Percentiles rank a stretch among this genome's conserved stretches.
Evolutionary conservation across 2,329 filamentous ascomycete genomes (phyloP).

Genomic region (Drechslerella stenobrocha): DNA sequence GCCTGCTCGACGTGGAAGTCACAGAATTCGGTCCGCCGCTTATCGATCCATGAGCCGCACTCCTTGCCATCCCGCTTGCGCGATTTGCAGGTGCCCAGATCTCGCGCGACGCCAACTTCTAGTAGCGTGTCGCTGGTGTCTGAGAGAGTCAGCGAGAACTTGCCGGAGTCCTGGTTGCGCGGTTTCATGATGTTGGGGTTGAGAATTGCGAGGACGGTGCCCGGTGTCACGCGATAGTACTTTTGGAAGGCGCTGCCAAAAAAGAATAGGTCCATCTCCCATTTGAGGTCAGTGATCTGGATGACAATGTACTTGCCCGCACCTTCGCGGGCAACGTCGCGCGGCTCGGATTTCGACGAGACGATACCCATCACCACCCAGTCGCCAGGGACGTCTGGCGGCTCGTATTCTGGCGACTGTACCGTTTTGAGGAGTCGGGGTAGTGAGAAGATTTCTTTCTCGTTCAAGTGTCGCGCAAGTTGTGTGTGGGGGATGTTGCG

Average conservation of each 20-base stretch:
- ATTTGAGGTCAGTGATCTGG: conserved; percentile 82
- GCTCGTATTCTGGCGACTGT: conserved; percentile 78
- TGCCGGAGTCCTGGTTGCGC: conserved; percentile 73
- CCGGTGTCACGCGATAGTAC: conserved; percentile 90
- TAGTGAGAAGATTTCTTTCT: conserved; percentile 75
- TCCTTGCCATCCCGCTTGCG: conserved; percentile 79
- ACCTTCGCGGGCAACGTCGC: conserved; percentile 63
- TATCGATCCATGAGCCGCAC: conserved; percentile 85
- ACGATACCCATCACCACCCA: conserved; percentile 87
- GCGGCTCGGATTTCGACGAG: conserved; percentile 82
- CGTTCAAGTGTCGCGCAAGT: conserved; percentile 74
- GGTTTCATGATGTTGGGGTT: conserved; percentile 89
- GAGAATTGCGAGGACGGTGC: conserved; percentile 88
- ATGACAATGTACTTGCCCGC: conserved; percentile 91
- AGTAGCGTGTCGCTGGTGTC: conserved; percentile 75
- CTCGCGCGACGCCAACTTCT: conserved; percentile 80
- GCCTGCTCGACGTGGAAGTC: conserved; percentile 88
- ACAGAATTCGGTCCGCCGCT: conserved; percentile 83
- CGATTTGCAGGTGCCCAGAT: conserved; percentile 85
- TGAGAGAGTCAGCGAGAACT: conserved; percentile 82
- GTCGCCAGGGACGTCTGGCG: conserved; percentile 80
- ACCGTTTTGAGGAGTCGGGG: conserved; percentile 79
- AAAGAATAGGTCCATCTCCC: conserved; percentile 86
- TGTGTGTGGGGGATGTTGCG: conserved; percentile 80
- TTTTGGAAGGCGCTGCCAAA: conserved; percentile 88